Percentiles rank a stretch among this genome's conserved stretches.
Conservation (phyloP, 176 grass and related monocot species). For the Carex cristatella region DNA sequence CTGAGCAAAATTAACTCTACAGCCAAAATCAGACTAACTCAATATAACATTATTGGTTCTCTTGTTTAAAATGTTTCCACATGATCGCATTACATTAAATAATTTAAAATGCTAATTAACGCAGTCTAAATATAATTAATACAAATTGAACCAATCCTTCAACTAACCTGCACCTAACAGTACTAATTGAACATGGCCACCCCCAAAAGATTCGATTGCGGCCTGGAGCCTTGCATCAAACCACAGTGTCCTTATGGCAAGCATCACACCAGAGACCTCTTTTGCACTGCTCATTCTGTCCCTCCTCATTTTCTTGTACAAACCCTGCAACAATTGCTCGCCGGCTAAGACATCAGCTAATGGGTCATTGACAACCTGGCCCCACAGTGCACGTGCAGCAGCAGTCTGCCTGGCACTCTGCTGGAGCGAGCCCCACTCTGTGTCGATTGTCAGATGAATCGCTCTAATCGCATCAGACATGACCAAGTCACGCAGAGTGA, state of each 20-base stretch:
- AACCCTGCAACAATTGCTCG: slow-evolving; percentile 45
- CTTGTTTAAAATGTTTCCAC: neutral
- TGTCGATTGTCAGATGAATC: slow-evolving; percentile 64
- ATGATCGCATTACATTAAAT: neutral
- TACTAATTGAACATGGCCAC: slow-evolving; percentile 54
- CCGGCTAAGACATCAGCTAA: slow-evolving; percentile 68
- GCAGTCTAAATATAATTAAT: neutral
- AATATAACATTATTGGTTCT: neutral
- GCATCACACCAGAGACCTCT: slow-evolving; percentile 80
- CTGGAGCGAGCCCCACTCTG: slow-evolving; percentile 67
- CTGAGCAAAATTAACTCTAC: neutral
- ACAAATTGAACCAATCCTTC: neutral
- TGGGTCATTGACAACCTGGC: slow-evolving; percentile 50
- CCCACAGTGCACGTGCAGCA: slow-evolving; percentile 76
- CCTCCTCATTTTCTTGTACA: slow-evolving; percentile 66
- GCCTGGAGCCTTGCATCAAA: slow-evolving; percentile 72
- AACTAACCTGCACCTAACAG: slow-evolving; percentile 90
- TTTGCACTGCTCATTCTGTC: slow-evolving; percentile 54
- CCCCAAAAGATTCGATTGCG: slow-evolving; percentile 43
- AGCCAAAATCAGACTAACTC: neutral
- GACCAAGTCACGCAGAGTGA: slow-evolving; percentile 20
- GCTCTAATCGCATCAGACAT: slow-evolving; percentile 42
- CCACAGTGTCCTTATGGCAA: slow-evolving; percentile 87
- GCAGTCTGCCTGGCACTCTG: slow-evolving; percentile 95
- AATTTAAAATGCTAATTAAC: neutral